Evolutionary conservation across 495 filamentous ascomycete genomes (phyloP).

Genomic region (Tuber microsphaerosporum): DNA sequence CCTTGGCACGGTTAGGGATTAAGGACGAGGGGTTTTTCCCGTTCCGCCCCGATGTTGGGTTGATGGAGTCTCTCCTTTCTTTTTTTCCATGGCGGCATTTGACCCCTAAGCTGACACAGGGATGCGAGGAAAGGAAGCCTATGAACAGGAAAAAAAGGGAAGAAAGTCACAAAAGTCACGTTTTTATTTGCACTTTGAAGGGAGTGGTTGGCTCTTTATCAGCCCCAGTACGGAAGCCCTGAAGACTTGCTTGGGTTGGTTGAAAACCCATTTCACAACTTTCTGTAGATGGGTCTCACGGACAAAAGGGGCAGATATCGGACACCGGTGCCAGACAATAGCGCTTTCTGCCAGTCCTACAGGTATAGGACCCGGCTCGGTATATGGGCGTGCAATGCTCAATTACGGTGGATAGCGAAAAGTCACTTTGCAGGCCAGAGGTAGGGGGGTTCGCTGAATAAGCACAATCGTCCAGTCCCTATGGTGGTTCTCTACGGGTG

Average conservation of each 20-base stretch:
- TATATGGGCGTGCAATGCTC: neutral
- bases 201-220: neutral
- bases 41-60: conserved; percentile 35
- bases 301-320: neutral
- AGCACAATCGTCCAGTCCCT: neutral
- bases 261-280: neutral
- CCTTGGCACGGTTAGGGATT: no score
- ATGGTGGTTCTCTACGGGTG: neutral
- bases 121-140: conserved; percentile 11
- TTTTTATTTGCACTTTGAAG: neutral
- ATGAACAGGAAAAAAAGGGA: neutral
- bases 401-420: neutral
- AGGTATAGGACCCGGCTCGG: neutral
- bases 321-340: neutral
- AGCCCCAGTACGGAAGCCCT: neutral
- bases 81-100: conserved; percentile 26
- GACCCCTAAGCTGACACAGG: conserved; percentile 14
- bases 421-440: neutral
- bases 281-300: neutral
- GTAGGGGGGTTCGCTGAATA: neutral
- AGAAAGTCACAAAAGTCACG: neutral
- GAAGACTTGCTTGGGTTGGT: neutral
- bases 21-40: conserved; percentile 29
- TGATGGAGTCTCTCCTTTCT: conserved; percentile 9
- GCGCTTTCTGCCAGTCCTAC: neutral